A percentile compares a stretch with the other conserved stretches of the same genome.
phyloP scores from a whole-genome alignment of 106 monocot species.

The Phalaenopsis equestris region DNA sequence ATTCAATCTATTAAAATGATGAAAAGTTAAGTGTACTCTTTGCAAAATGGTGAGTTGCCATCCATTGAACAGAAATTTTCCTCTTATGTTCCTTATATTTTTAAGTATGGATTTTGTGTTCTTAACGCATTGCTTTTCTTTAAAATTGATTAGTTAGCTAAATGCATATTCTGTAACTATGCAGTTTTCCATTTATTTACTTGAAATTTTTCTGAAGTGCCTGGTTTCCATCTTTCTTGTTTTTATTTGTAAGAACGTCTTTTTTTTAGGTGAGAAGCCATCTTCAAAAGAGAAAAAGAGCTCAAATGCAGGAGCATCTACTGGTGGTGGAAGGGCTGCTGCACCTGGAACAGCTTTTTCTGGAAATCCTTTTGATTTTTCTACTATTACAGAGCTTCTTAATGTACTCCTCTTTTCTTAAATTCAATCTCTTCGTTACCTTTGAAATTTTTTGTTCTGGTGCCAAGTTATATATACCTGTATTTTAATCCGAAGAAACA shows the following conservation, averaged over 20 bases:
- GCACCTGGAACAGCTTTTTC: constrained; percentile 12
- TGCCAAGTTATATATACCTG: neutral
- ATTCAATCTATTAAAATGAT: neutral
- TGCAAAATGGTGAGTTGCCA: neutral
- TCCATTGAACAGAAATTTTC: neutral
- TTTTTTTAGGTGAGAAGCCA: constrained; percentile 12
- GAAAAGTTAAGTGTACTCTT: neutral
- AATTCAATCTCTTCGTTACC: neutral
- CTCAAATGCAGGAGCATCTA: constrained; percentile 12
- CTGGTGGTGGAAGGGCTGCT: constrained; percentile 2
- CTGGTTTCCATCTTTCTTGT: neutral
- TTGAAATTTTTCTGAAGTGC: neutral
- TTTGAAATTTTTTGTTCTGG: neutral
- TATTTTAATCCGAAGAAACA: neutral
- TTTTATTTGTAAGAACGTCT: neutral
- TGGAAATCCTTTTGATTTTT: constrained; percentile 42
- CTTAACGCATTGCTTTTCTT: neutral
- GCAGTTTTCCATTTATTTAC: neutral
- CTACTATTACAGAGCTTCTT: constrained; percentile 25
- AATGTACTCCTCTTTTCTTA: constrained; percentile 16
- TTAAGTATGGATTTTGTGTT: neutral
- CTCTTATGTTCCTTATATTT: neutral
- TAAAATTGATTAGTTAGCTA: neutral
- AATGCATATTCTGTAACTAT: neutral
- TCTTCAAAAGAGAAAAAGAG: constrained; percentile 23